Conservation (phyloP, 2,329 filamentous ascomycete genomes). For the Capronia americana region DNA sequence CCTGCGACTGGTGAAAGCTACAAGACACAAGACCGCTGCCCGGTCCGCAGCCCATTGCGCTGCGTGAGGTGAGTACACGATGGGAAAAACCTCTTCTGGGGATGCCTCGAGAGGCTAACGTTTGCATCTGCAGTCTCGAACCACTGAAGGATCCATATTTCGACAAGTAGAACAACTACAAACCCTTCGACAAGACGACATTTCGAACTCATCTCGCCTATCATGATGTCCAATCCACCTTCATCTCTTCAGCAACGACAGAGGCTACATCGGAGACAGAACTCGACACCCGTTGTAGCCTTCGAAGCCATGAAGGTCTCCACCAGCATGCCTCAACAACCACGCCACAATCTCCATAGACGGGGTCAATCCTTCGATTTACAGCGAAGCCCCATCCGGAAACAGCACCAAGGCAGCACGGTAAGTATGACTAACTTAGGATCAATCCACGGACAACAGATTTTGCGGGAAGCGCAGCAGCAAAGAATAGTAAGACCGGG, state of each 20-base stretch:
- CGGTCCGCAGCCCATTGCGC: conserved; percentile 79
- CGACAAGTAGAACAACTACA: conserved; percentile 49
- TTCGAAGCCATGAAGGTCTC: conserved; percentile 77
- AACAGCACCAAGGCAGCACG: conserved; percentile 38
- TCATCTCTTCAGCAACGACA: conserved; percentile 75
- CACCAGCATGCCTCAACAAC: conserved; percentile 59
- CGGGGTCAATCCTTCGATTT: conserved; percentile 72
- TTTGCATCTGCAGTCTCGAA: conserved; percentile 40
- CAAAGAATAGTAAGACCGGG: conserved; percentile 83
- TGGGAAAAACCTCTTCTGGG: neutral
- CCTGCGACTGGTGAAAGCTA: conserved; percentile 39
- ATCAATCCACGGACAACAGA: conserved; percentile 71
- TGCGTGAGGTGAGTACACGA: conserved; percentile 72
- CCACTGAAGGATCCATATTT: conserved; percentile 55
- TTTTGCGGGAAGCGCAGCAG: conserved; percentile 89
- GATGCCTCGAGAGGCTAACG: conserved; percentile 11
- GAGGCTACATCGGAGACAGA: conserved; percentile 82
- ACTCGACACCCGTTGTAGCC: conserved; percentile 75
- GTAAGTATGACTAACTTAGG: conserved; percentile 64
- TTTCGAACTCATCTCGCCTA: conserved; percentile 75
- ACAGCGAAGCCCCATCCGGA: conserved; percentile 48
- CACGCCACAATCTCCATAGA: conserved; percentile 68
- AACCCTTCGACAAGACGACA: conserved; percentile 51
- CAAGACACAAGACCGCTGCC: conserved; percentile 58
- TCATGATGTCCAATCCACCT: conserved; percentile 80